Base-by-base conservation (phyloP, 345 rosid species). In the Brassica incana region DNA sequence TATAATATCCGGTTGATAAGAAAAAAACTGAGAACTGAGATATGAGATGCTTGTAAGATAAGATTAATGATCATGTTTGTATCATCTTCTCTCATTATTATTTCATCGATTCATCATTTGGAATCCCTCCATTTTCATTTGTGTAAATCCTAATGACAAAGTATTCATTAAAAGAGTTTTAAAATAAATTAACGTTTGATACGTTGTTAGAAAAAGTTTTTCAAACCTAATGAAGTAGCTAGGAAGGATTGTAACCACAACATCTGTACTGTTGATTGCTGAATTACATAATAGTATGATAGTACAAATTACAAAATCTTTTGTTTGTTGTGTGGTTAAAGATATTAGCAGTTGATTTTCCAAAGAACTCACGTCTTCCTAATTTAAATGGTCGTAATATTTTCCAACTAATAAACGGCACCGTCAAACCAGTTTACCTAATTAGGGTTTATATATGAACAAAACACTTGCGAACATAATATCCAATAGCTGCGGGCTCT, bases 1-100 rank as follows among this genome's bases (percentile, higher is more conserved):
- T 48, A 14, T 25, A 33, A 32, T 56, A 54, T 56, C 65, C 15
- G 66, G 72, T 64, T 64, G 80, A 77, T 77, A 27, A 45, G 36
- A 71, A 71, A 65, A 36, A 15, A 72, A 43, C 30, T 43, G 70
- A 36, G 23, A 72, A 43, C 30, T 43, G 70, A 67, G 59, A 67
- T 73, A 25, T 69, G 67, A 64, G 71, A 80, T 69, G 79, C 83
- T 80, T 80, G 67, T 62, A 80, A 69, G 61, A 69, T 74, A 74
- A 74, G 83, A 64, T 16, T 68, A 64, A 74, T 80, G 36, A 74
- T 80, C 69, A 67, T 45, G 82, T 60, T 79, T 61, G 43, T 45
- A 65, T 72, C 63, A 58, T 54, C 27, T 68, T 63, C 25, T 80
- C 52, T 61, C 64, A 68, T 79, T 74, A 68, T 68, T 73, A 67